phyloP scores from a whole-genome alignment of 495 filamentous ascomycete genomes.

The Massariosphaeria phaeospora region DNA sequence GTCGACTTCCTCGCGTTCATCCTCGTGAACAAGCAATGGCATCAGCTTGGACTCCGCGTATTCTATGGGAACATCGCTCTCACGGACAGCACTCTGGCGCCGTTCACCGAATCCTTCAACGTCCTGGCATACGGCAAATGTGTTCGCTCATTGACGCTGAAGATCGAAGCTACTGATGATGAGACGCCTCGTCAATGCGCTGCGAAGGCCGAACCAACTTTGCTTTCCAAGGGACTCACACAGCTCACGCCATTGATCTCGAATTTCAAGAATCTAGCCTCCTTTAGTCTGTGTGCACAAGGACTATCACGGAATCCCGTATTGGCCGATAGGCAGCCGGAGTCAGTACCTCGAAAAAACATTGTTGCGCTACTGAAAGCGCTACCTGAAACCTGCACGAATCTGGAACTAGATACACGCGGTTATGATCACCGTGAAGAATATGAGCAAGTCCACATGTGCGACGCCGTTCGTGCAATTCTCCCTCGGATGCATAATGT shows the following conservation, averaged over 20 bases:
- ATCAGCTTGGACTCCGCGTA: background rate
- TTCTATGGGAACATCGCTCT: constrained; percentile 15
- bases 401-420: constrained; percentile 8
- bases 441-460: constrained; percentile 2
- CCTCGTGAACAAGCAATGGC: constrained; percentile 5
- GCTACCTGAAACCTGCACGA: constrained; percentile 6
- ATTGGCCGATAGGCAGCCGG: too few relatives aligned
- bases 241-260: background rate
- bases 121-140: background rate
- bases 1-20: background rate
- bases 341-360: background rate
- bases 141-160: constrained; percentile 5
- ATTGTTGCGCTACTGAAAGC: background rate
- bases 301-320: too few relatives aligned
- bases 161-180: background rate
- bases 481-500: constrained; percentile 8
- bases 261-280: background rate
- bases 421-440: background rate
- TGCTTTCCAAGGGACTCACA: background rate
- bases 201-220: too few relatives aligned
- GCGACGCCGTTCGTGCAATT: background rate
- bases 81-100: background rate
- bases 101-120: background rate
- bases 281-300: too few relatives aligned
- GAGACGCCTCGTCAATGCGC: background rate